phyloP scores from a whole-genome alignment of 1,139 yeast genomes.

The Yamadazyma sp. region DNA sequence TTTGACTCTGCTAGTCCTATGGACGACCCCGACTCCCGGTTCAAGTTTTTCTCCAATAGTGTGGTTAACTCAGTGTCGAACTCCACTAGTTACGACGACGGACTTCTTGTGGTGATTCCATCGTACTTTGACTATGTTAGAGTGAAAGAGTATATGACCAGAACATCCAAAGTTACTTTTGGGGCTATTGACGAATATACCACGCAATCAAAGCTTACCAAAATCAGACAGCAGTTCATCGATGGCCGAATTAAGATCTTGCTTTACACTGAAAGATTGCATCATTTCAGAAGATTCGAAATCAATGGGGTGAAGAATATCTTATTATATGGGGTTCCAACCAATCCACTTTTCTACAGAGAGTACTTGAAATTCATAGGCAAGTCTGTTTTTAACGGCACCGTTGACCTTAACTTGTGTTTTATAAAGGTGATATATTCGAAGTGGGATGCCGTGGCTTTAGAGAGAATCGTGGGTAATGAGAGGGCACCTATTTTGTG shows the following conservation, averaged over 20 bases:
- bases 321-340: slow-evolving; percentile 80
- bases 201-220: slow-evolving; percentile 63
- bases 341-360: slow-evolving; percentile 78
- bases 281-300: slow-evolving; percentile 84
- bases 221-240: slow-evolving; percentile 68
- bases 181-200: slow-evolving; percentile 83
- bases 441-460: slow-evolving; percentile 75
- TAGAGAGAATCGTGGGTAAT: slow-evolving; percentile 87
- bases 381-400: slow-evolving; percentile 43
- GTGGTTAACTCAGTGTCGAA: slow-evolving; percentile 68
- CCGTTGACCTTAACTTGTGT: slow-evolving; percentile 61
- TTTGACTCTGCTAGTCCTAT: slow-evolving; percentile 59
- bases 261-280: slow-evolving; percentile 89
- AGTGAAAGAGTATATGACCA: slow-evolving; percentile 67
- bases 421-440: slow-evolving; percentile 69
- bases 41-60: slow-evolving; percentile 74
- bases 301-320: slow-evolving; percentile 84
- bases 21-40: slow-evolving; percentile 76
- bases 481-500: slow-evolving; percentile 69
- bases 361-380: slow-evolving; percentile 65
- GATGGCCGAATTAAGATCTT: slow-evolving; percentile 68
- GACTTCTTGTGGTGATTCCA: slow-evolving; percentile 79
- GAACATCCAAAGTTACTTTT: slow-evolving; percentile 60
- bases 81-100: slow-evolving; percentile 61
- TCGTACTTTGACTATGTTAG: slow-evolving; percentile 85